Conservation (phyloP, 2,329 filamentous ascomycete species). For the Trichoderma guizhouense region DNA sequence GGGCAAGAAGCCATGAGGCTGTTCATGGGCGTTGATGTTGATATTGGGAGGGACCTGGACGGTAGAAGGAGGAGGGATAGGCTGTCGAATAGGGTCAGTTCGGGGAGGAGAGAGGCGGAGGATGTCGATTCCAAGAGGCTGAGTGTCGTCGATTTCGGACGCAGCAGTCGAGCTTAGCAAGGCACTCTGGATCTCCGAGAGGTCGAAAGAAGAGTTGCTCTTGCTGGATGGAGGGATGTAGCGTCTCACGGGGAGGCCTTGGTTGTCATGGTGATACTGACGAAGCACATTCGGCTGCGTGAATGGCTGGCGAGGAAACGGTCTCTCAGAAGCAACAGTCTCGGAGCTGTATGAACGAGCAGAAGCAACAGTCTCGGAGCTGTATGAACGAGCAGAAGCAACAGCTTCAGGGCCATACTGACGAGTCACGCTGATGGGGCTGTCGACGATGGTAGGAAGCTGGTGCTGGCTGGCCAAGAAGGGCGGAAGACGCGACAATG, state of each 20-base stretch:
- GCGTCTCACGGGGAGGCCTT: not conserved
- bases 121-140: slow-evolving; percentile 11
- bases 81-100: not conserved
- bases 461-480: not conserved
- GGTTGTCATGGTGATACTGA: not conserved
- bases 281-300: not conserved
- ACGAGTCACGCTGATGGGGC: not conserved
- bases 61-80: not conserved
- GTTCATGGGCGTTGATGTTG: not conserved
- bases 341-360: not conserved
- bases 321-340: not conserved
- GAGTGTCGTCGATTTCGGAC: not conserved
- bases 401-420: not conserved
- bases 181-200: not conserved
- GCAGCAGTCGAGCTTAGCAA: not conserved
- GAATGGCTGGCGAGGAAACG: not conserved
- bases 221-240: not conserved
- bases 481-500: not conserved
- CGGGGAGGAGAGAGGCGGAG: not conserved
- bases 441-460: not conserved
- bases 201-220: not conserved
- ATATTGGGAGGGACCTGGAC: not conserved
- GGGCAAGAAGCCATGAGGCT: slow-evolving; percentile 21
- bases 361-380: not conserved
- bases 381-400: not conserved